Percentiles rank a stretch among this genome's conserved stretches.
phyloP scores from a whole-genome alignment of 2,329 filamentous ascomycete species.

The Penicillium brasilianum region DNA sequence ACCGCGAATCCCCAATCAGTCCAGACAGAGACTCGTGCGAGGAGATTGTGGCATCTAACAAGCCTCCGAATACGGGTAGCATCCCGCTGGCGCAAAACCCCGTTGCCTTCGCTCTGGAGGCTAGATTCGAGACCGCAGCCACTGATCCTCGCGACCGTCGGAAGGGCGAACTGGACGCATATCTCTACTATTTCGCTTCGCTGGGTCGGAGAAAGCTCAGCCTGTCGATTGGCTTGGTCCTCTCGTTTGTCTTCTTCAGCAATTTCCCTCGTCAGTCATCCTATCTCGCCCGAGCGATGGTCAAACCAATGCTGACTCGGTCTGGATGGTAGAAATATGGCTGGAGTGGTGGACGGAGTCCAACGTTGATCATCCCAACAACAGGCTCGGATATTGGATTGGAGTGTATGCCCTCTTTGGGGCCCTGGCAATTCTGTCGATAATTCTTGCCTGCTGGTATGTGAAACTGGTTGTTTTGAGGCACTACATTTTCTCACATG shows the following conservation, averaged over 20 bases:
- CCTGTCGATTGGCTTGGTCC: neutral
- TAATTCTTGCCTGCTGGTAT: neutral
- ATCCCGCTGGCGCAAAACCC: neutral
- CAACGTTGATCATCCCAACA: neutral
- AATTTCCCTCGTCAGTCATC: slow-evolving; percentile 1
- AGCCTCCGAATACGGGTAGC: neutral
- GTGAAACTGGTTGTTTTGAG: neutral
- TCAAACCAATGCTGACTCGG: neutral
- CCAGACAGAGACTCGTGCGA: neutral
- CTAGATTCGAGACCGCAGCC: neutral
- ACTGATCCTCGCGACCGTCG: neutral
- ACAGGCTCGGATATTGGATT: neutral
- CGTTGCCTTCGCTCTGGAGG: neutral
- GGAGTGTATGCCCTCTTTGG: neutral
- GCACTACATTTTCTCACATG: neutral
- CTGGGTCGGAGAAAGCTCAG: neutral
- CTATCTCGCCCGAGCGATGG: neutral
- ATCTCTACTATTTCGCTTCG: neutral
- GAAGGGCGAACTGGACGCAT: neutral
- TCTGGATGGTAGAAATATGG: slow-evolving; percentile 3
- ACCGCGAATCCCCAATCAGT: neutral
- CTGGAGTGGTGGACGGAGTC: neutral
- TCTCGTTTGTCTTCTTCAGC: neutral
- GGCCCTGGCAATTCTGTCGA: neutral
- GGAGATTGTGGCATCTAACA: neutral